Base-by-base conservation (phyloP, 441 rosid species). In the Pelargonium australe region DNA sequence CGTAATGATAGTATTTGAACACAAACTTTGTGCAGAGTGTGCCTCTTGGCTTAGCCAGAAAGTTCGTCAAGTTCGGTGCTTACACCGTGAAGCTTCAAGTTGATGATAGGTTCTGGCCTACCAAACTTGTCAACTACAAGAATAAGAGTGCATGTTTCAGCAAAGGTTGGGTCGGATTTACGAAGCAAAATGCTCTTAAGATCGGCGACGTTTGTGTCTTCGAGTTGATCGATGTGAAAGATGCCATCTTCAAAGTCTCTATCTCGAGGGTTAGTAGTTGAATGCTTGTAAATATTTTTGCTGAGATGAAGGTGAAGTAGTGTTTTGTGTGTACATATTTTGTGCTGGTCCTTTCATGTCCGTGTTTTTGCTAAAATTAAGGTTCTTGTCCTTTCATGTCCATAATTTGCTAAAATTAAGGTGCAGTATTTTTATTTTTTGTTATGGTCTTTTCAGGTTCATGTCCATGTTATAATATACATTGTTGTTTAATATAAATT, bases 261-360 rank as follows among this genome's bases (percentile, higher is more conserved):
- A 55, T 55, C 61, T 55, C 25, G 61, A 16, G 61, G 61, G 61
- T 16, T 55, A 55, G 25, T 55, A 55, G 61, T 55, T 55, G 61
- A 55, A 4, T 16, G 43, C 43, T 40, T 6, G 43, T 40, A 40
- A 40, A 40, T 40, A 40, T 7, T 40, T 40, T 40, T 40, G 43
- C 43, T 40, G 4, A 34, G 40, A 34, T 34, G 4, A 34, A 34
- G 40, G 43, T 40, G 43, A 40, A 55, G 61, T 55, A 17, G 61
- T 55, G 61, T 55, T 4, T 55, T 51, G 43, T 40, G 43, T 40
- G 8, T 40, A 40, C 7, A 40, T 40, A 5, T 40, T 6, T 7
- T 40, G 0, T 7, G 6, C 1, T 40, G 5, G 43, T 40, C 41
- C 41, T 37, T 37, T 37, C 41, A 37, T 37, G 41, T 37, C 41